These are phyloP conservation scores for Xerocomus spinulosus DNA, from an alignment of 768 basidiomycete species.

Conservation along the genomic window DNA sequence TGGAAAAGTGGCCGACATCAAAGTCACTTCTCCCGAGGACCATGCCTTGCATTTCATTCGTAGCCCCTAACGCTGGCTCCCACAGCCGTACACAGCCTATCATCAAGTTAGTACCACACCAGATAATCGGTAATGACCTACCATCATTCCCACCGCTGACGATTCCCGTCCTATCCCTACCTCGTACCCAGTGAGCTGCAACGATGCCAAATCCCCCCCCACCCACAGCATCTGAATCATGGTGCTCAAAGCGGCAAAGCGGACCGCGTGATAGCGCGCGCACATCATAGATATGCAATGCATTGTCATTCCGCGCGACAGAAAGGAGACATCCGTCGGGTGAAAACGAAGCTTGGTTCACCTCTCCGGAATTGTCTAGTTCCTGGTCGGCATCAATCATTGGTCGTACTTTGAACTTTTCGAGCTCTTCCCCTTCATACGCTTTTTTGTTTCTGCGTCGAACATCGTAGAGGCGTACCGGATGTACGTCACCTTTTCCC, in stretches of 20 bases:
- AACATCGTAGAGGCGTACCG: constrained; percentile 53
- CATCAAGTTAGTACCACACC: constrained; percentile 2
- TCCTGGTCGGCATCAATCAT: not conserved
- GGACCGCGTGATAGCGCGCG: constrained; percentile 46
- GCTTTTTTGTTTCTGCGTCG: constrained; percentile 29
- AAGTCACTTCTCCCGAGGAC: constrained; percentile 50
- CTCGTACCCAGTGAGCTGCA: constrained; percentile 50
- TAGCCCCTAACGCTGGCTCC: constrained; percentile 46
- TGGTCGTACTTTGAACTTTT: constrained; percentile 28
- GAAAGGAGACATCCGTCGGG: constrained; percentile 60
- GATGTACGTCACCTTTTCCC: constrained; percentile 22
- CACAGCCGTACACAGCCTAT: constrained; percentile 64
- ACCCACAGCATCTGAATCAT: constrained; percentile 28
- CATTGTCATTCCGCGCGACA: constrained; percentile 55
- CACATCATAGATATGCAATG: constrained; percentile 57
- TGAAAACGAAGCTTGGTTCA: constrained; percentile 51
- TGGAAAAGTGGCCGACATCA: constrained; percentile 54
- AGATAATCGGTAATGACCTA: constrained; percentile 25
- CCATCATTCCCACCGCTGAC: constrained; percentile 64
- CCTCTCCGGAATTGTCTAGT: constrained; percentile 33
- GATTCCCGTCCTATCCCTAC: constrained; percentile 41
- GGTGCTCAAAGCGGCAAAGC: constrained; percentile 49
- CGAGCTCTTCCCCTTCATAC: constrained; percentile 30
- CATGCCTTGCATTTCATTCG: constrained; percentile 40
- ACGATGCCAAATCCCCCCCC: constrained; percentile 45